Conservation (phyloP, 108 stramenopile genomes). For the Nannochloropsis salina region DNA sequence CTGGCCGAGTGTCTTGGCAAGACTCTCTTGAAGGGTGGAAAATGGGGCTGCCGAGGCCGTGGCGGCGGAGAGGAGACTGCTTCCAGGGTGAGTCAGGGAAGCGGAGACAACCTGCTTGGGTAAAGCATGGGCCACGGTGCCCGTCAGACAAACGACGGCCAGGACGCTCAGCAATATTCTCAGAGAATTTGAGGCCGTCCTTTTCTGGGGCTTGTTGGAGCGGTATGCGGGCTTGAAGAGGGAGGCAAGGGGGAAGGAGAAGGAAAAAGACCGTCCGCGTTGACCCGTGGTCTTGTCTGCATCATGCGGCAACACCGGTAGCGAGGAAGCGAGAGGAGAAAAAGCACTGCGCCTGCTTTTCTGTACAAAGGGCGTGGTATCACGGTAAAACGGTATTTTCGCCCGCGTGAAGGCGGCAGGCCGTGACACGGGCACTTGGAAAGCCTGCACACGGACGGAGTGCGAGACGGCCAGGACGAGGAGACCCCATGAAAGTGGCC, state of each 20-base stretch:
- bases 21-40: neutral
- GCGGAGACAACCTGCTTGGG: neutral
- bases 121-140: neutral
- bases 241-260: neutral
- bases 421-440: no score
- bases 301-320: no score
- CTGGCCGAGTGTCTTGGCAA: neutral
- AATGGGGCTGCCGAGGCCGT: constrained; percentile 1
- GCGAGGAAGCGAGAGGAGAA: no score
- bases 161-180: constrained; percentile 7
- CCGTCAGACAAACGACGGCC: neutral
- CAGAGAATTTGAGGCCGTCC: neutral
- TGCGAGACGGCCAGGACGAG: no score
- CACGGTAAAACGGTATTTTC: no score
- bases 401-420: no score
- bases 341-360: no score
- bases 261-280: neutral
- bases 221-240: neutral
- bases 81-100: neutral
- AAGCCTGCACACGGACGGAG: no score
- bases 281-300: no score
- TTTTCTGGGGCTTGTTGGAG: neutral
- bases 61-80: neutral
- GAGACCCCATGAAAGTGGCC: no score
- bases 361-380: no score